Conservation (phyloP, 116 monocot genomes). For the Posidonia oceanica region DNA sequence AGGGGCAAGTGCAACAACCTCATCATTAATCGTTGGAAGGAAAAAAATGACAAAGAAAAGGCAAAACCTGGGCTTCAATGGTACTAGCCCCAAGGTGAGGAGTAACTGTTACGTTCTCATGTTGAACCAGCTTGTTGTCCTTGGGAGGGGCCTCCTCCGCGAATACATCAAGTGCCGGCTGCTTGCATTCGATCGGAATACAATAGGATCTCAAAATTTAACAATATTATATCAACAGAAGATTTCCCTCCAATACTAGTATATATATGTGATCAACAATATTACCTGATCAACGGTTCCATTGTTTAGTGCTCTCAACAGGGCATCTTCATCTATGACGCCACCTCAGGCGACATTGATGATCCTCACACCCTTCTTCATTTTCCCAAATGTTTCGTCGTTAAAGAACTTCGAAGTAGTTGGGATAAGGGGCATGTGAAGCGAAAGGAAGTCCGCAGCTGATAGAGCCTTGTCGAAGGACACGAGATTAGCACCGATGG, state of each 20-base stretch:
- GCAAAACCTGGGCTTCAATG: slow-evolving; percentile 61
- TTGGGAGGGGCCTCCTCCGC: slow-evolving; percentile 51
- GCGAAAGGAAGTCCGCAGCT: slow-evolving; percentile 71
- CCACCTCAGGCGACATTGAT: slow-evolving; percentile 80
- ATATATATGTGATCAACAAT: too few relatives aligned
- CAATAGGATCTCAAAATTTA: too few relatives aligned
- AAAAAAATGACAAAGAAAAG: too few relatives aligned
- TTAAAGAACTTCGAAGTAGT: slow-evolving; percentile 57
- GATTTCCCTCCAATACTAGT: too few relatives aligned
- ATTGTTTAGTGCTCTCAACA: slow-evolving; percentile 65
- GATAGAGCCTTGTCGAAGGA: slow-evolving; percentile 69
- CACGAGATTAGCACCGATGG: slow-evolving; percentile 62
- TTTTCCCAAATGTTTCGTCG: slow-evolving; percentile 46
- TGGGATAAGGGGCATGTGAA: slow-evolving; percentile 83
- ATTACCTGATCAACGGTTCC: slow-evolving; percentile 75
- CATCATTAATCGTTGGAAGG: too few relatives aligned
- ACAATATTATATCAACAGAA: too few relatives aligned
- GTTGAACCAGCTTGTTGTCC: slow-evolving; percentile 59
- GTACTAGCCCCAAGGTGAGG: slow-evolving; percentile 86
- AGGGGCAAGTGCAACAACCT: background rate
- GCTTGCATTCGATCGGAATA: too few relatives aligned
- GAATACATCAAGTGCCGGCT: slow-evolving; percentile 87
- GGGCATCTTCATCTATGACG: slow-evolving; percentile 81
- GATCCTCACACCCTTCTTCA: slow-evolving; percentile 59
- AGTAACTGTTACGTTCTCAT: slow-evolving; percentile 67